Conservation (phyloP, 23 red algal species). For the Gracilaria gracilis region DNA sequence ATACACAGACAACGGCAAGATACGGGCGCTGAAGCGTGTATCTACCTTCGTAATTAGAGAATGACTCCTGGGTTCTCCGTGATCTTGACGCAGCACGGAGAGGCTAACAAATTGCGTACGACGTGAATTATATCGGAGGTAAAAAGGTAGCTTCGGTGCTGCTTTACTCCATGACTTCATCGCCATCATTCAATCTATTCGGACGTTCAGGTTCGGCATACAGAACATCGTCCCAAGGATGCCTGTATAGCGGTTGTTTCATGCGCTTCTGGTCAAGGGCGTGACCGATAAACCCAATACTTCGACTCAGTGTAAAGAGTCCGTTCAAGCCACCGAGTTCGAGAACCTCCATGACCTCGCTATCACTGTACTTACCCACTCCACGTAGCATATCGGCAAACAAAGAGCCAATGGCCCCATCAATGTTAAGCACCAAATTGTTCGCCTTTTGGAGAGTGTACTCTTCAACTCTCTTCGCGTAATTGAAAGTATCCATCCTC, state of each 20-base stretch:
- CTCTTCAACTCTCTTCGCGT: constrained; percentile 89
- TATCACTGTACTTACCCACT: constrained; percentile 52
- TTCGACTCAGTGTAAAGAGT: constrained; percentile 88
- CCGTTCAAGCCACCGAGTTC: constrained; percentile 97
- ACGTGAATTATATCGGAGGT: too few relatives aligned
- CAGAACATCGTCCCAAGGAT: constrained; percentile 99
- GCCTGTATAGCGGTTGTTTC: constrained; percentile 98
- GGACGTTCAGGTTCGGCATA: constrained; percentile 90
- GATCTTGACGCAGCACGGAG: too few relatives aligned
- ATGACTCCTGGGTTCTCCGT: too few relatives aligned
- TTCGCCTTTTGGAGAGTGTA: constrained; percentile 98
- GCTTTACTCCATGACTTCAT: constrained; percentile 17
- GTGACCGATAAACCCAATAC: constrained; percentile 98
- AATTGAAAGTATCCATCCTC: constrained; percentile 78
- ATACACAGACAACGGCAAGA: too few relatives aligned
- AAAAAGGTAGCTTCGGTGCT: background rate
- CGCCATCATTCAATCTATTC: constrained; percentile 37
- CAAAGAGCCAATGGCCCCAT: constrained; percentile 95
- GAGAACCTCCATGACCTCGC: constrained; percentile 88
- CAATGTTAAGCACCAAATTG: constrained; percentile 98
- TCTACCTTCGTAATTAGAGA: too few relatives aligned
- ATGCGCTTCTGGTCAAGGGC: constrained; percentile 96
- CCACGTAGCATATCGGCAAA: constrained; percentile 90
- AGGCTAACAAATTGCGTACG: too few relatives aligned
- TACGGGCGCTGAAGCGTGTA: too few relatives aligned